A percentile compares a stretch with the other conserved stretches of the same genome.
These are phyloP conservation scores for Erythrobasidium hasegawianum DNA, from an alignment of 1,284 basidiomycete genomes.

Conservation along the genomic window DNA sequence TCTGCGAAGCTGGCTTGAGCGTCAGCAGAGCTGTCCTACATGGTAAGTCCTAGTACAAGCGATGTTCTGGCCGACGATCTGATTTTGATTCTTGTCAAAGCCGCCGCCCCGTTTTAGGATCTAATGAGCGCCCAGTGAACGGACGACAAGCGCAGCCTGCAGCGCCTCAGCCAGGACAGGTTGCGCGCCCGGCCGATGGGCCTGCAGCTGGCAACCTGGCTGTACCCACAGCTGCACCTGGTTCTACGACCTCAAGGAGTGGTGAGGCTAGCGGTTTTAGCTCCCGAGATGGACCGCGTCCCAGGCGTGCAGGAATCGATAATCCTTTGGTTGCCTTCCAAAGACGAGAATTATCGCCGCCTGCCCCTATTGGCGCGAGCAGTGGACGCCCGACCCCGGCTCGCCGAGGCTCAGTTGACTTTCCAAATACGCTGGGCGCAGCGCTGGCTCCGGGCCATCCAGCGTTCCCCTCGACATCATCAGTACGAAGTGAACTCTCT, in stretches of 20 bases:
- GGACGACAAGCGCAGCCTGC: conserved; percentile 6
- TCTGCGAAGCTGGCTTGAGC: conserved; percentile 92
- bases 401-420: background rate
- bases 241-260: background rate
- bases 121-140: background rate
- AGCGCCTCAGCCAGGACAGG: conserved; percentile 4
- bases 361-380: background rate
- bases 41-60: conserved; percentile 59
- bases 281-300: background rate
- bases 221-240: background rate
- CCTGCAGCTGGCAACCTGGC: background rate
- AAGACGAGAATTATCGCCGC: background rate
- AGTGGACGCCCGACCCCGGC: background rate
- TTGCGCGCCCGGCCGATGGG: background rate
- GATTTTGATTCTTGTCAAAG: conserved; percentile 1
- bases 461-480: background rate
- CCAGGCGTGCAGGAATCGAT: conserved; percentile 16
- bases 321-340: conserved; percentile 33
- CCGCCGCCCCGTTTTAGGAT: conserved; percentile 19
- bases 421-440: background rate
- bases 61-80: background rate
- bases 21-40: conserved; percentile 87
- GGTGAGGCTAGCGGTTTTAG: background rate
- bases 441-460: background rate
- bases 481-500: background rate